Evolutionary conservation across 208 protist species (phyloP).

Genomic region (Tritrichomonas musculus): DNA sequence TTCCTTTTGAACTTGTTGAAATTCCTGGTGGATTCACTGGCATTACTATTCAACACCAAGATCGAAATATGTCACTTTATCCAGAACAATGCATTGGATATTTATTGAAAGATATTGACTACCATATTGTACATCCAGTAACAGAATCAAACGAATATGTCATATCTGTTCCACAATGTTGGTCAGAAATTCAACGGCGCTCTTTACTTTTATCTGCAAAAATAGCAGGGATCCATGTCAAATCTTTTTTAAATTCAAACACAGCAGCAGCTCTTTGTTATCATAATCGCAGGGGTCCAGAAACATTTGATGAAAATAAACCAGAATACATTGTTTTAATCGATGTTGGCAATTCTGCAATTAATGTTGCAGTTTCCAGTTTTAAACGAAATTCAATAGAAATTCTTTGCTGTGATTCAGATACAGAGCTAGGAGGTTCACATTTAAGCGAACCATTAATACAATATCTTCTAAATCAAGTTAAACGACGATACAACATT

Average conservation of each 20-base stretch:
- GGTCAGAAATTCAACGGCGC: not conserved
- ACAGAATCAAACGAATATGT: not conserved
- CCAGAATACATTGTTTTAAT: not conserved
- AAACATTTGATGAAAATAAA: not conserved
- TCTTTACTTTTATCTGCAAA: not conserved
- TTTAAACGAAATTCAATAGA: slow-evolving; percentile 28
- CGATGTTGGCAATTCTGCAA: not conserved
- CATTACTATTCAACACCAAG: not conserved
- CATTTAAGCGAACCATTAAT: slow-evolving; percentile 31
- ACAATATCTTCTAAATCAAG: slow-evolving; percentile 36
- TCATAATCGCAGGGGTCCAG: not conserved
- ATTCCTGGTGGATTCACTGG: not conserved
- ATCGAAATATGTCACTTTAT: not conserved
- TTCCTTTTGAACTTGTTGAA: not conserved
- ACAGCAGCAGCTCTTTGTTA: not conserved
- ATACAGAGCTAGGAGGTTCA: slow-evolving; percentile 35
- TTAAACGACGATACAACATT: slow-evolving; percentile 33
- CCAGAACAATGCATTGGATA: slow-evolving; percentile 22
- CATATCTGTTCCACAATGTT: not conserved
- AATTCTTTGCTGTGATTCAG: slow-evolving; percentile 15
- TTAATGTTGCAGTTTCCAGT: not conserved
- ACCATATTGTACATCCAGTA: too few relatives aligned
- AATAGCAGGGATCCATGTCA: not conserved
- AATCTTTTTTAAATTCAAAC: not conserved
- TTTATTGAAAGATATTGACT: not conserved